Evolutionary conservation across 257 asterid species (phyloP).

Genomic region (Solanum phureja): DNA sequence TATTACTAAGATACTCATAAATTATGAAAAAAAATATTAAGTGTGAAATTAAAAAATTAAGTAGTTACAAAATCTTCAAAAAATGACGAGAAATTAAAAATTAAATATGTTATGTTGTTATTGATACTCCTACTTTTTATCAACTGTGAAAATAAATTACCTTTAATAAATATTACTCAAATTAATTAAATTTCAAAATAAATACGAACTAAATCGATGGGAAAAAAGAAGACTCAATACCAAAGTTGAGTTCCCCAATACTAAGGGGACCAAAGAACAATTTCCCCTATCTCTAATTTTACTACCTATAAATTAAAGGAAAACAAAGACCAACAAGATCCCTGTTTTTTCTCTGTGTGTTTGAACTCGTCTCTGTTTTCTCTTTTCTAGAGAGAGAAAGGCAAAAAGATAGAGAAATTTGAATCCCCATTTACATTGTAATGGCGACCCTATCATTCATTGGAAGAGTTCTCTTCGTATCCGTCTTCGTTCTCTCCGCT

Average conservation of each 20-base stretch:
- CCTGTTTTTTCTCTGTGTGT: slow-evolving; percentile 5
- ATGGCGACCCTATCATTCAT: slow-evolving; percentile 71
- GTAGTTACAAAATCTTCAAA: too few species aligned
- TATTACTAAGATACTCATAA: too few species aligned
- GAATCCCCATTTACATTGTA: not conserved
- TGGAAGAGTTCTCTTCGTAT: slow-evolving; percentile 82
- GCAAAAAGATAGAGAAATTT: slow-evolving; percentile 4
- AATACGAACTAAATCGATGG: too few species aligned
- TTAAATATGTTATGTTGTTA: too few species aligned
- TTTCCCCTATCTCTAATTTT: not conserved
- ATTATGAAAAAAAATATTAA: too few species aligned
- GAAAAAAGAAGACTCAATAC: not conserved
- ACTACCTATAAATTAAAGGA: not conserved
- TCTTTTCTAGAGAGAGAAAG: not conserved
- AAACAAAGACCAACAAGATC: not conserved
- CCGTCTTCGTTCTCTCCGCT: slow-evolving; percentile 84
- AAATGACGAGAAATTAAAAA: too few species aligned
- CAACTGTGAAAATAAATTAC: too few species aligned
- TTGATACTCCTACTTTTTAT: too few species aligned
- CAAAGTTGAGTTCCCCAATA: not conserved
- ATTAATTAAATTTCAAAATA: too few species aligned
- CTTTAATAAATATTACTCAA: too few species aligned
- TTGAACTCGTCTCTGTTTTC: slow-evolving; percentile 20
- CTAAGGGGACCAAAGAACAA: not conserved
- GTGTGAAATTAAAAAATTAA: too few species aligned